Base-by-base conservation (phyloP, 2,329 filamentous ascomycete genomes). In the Claviceps monticola region DNA sequence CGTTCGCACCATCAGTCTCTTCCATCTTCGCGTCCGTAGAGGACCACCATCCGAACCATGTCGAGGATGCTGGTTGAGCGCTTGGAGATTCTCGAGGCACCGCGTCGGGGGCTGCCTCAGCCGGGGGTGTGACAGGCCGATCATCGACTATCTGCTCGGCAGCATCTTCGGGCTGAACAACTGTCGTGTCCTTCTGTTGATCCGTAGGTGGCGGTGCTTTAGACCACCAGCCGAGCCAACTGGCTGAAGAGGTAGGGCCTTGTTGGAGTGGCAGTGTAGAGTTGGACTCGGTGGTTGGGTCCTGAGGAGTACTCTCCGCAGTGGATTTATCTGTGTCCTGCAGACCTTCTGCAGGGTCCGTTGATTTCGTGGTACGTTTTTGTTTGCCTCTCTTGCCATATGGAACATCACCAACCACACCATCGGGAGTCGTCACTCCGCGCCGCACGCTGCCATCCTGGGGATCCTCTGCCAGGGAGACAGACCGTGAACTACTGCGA, bases 221-320 rank as follows among this genome's bases (percentile, higher is more conserved):
- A 16, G 60, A 61, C 60, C 77, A 66, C 78, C 79, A 81, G 36
- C 74, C 71, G 16, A 80, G 62, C 79, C 78, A 82, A 19, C 75
- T 70, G 26, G 74, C 71, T 6, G 74, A 67, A 21, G 67, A 58
- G 21, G 58, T 53, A 5, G 36, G 53, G 45, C 13, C 51, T 45
- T 38, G 56, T 50, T 45, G 47, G n/a, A 51, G 36, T 34, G 54
- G 43, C 14, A 47, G 38, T 9, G 52, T 45, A 11, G 29, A 21
- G 4, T 11, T 36, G 13, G 26, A 42, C 37, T 21, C 36, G 34
- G 29, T 5, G 19, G 17, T 23, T 42, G 19, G 16, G 37, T 37
- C 37, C 36, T 37, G 26, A 17, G 17, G 2, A 21, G 39, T 9
- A 17, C 23, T 19, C 41, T 14, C 19, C 23, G 34, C 19, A 8